Evolutionary conservation across 371 early-diverging fungal genomes (phyloP).

Genomic region (Actinomucor elegans): DNA sequence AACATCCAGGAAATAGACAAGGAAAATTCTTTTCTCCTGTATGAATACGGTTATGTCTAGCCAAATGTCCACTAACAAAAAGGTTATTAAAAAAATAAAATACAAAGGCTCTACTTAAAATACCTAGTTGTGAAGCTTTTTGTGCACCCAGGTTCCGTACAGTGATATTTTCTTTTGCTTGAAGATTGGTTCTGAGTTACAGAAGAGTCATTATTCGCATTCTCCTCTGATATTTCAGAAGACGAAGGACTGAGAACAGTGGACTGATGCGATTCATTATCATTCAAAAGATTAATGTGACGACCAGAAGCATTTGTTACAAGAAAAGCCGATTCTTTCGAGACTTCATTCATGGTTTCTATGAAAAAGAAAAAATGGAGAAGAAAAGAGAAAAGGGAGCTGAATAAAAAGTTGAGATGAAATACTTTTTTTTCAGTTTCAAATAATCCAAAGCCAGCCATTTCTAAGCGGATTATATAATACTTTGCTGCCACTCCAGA

Average conservation of each 20-base stretch:
- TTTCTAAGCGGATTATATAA: conserved; percentile 5
- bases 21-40: conserved; percentile 90
- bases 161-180: conserved; percentile 47
- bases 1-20: conserved; percentile 76
- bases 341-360: conserved; percentile 1
- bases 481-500: no score
- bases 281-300: conserved; percentile 27
- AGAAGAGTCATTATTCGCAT: not conserved
- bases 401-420: not conserved
- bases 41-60: conserved; percentile 87
- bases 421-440: not conserved
- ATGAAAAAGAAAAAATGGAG: conserved; percentile 2
- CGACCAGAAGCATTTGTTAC: conserved; percentile 29
- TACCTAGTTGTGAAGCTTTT: conserved; percentile 58
- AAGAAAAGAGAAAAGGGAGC: conserved; percentile 1
- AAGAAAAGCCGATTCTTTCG: conserved; percentile 9
- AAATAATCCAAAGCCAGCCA: no score
- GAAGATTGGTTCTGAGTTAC: not conserved
- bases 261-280: not conserved
- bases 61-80: conserved; percentile 67
- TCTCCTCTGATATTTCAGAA: conserved; percentile 16
- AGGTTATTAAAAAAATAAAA: no score
- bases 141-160: conserved; percentile 44
- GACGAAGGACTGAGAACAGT: conserved; percentile 3
- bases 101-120: no score